These are phyloP conservation scores for Smittium culicis DNA, from an alignment of 371 early-diverging fungal species.

Conservation along the genomic window DNA sequence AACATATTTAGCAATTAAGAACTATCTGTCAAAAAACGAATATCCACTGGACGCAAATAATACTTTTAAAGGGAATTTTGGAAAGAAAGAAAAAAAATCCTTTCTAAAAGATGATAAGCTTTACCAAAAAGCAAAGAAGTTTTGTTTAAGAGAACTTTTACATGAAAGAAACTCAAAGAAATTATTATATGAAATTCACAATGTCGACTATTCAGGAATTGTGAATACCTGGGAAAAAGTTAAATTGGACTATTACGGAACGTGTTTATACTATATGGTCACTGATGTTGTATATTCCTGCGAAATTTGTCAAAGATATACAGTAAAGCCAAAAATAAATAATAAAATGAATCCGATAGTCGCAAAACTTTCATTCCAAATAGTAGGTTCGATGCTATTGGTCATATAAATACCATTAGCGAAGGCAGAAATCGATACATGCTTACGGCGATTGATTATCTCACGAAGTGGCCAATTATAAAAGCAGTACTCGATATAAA, in stretches of 20 bases:
- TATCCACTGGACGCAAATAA: background rate
- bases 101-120: no score
- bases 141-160: no score
- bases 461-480: no score
- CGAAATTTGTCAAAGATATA: constrained; percentile 7
- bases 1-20: background rate
- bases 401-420: constrained; percentile 10
- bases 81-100: background rate
- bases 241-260: background rate
- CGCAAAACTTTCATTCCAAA: constrained; percentile 1
- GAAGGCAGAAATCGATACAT: background rate
- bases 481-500: no score
- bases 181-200: background rate
- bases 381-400: constrained; percentile 8
- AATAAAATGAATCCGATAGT: constrained; percentile 7
- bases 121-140: background rate
- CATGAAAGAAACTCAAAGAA: background rate
- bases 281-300: background rate
- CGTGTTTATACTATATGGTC: background rate
- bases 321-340: background rate
- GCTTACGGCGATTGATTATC: no score
- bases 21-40: background rate
- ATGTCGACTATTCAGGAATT: background rate
- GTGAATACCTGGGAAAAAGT: constrained; percentile 6
- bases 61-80: background rate